These are phyloP conservation scores for Stentor roeselii DNA, from an alignment of 73 alveolate species.

Conservation along the genomic window DNA sequence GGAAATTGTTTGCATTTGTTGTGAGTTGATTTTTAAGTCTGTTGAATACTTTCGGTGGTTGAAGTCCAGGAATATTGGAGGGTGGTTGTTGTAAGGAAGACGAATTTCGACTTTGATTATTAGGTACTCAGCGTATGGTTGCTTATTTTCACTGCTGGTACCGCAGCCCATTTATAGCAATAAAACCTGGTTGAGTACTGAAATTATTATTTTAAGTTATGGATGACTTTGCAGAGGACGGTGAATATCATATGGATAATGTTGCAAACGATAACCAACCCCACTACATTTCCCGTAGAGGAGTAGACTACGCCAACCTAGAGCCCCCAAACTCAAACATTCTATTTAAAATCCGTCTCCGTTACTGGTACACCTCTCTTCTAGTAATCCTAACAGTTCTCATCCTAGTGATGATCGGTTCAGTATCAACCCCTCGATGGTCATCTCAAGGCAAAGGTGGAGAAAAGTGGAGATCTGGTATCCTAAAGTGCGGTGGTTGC, in stretches of 20 bases:
- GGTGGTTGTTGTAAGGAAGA: not conserved
- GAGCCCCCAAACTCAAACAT: not conserved
- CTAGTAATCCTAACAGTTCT: not conserved
- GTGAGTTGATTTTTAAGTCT: not conserved
- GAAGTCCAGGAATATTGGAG: not conserved
- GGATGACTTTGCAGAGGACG: too few species aligned
- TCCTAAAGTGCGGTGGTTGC: constrained; percentile 15
- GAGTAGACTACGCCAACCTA: not conserved
- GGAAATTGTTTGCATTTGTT: not conserved
- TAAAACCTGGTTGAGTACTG: not conserved
- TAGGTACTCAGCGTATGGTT: not conserved
- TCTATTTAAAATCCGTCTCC: not conserved
- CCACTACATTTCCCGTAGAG: not conserved
- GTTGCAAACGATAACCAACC: not conserved
- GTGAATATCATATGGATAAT: too few species aligned
- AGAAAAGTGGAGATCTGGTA: not conserved
- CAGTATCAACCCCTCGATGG: constrained; percentile 13
- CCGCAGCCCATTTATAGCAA: not conserved
- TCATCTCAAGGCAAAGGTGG: not conserved
- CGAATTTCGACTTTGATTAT: not conserved
- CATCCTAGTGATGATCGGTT: not conserved
- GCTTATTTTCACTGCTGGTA: not conserved
- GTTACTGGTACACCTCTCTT: constrained; percentile 3
- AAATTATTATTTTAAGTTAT: too few species aligned
- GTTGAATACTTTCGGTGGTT: not conserved